Base-by-base conservation (phyloP, 1,284 basidiomycete genomes). In the Tilletia indica region DNA sequence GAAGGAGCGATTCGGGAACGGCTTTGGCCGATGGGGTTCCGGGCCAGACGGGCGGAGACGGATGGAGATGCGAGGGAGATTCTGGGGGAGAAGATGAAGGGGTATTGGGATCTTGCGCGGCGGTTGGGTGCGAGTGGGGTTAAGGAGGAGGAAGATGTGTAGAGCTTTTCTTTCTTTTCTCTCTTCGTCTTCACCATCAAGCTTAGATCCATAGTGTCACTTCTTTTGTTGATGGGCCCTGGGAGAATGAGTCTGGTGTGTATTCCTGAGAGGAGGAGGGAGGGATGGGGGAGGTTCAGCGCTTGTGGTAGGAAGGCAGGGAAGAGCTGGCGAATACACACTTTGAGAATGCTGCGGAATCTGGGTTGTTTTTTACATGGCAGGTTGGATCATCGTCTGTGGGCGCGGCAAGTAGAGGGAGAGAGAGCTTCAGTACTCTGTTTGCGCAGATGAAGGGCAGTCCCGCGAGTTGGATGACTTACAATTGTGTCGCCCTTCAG, bases 81-180 rank as follows among this genome's bases (percentile, higher is more conserved):
- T 68, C 87, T 97, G 48, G 94, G 94, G 0, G 87, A 89, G 72
- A 93, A 91, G 86, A 85, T 93, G 85, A 90, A 91, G 54, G 91
- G 93, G 0, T 93, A 94, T 83, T 97, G 95, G 95, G 96, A 97
- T 84, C 89, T 93, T 83, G 91, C 94, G 45, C 97, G 94, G 89
- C 91, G 85, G 85, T 82, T 83, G 69, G 69, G 81, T 83, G 19
- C 61, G 34, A 64, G 61, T 42, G 61, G 61, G 12, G 85, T 83
- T 81, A 75, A 80, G 42, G 85, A 84, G 6, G 85, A 86, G 68
- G 85, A 85, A 71, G 76, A 80, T 68, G 81, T 78, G 75, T n/a
- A 54, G 68, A 56, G 38, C 49, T 47, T 3, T 70, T 5, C 34
- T 42, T 6, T 8, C 12, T 36, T 64, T 16, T 36, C 36, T 38